Evolutionary conservation across 257 asterid genomes (phyloP).

Genomic region (Plantago major): DNA sequence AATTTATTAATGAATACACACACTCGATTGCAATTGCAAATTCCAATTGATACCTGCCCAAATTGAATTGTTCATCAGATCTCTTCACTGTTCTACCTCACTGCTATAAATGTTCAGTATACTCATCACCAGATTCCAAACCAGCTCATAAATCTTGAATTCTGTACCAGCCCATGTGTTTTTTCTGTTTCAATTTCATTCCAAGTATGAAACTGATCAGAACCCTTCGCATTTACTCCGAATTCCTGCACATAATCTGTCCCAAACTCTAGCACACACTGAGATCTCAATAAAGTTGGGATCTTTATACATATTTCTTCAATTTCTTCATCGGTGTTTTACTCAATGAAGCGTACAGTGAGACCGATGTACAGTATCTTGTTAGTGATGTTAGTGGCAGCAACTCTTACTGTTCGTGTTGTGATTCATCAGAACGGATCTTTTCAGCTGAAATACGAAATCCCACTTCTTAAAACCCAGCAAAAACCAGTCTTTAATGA

Average conservation of each 20-base stretch:
- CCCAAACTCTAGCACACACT: slow-evolving; percentile 22
- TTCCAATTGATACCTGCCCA: too few relatives aligned
- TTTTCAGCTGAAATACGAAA: slow-evolving; percentile 40
- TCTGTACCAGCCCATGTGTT: neutral
- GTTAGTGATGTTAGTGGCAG: slow-evolving; percentile 48
- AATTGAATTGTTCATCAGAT: too few relatives aligned
- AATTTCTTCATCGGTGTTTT: slow-evolving; percentile 17
- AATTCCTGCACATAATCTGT: slow-evolving; percentile 46
- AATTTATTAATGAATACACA: too few relatives aligned
- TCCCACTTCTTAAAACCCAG: slow-evolving; percentile 23
- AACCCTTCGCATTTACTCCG: slow-evolving; percentile 46
- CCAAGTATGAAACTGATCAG: slow-evolving; percentile 19
- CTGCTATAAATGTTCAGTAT: neutral
- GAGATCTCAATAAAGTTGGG: neutral
- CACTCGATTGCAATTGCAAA: too few relatives aligned
- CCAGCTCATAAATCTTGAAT: slow-evolving; percentile 3
- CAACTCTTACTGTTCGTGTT: slow-evolving; percentile 44
- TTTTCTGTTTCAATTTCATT: slow-evolving; percentile 13
- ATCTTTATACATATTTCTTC: slow-evolving; percentile 9
- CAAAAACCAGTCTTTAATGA: slow-evolving; percentile 40
- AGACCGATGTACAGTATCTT: slow-evolving; percentile 56
- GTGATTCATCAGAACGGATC: slow-evolving; percentile 38
- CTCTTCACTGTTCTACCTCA: neutral
- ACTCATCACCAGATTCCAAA: slow-evolving; percentile 1
- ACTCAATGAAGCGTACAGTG: slow-evolving; percentile 59